A percentile compares a stretch with the other conserved stretches of the same genome.
Evolutionary conservation across 2,329 filamentous ascomycete genomes (phyloP).

Genomic region (Arthrobotrys pseudoclavata): DNA sequence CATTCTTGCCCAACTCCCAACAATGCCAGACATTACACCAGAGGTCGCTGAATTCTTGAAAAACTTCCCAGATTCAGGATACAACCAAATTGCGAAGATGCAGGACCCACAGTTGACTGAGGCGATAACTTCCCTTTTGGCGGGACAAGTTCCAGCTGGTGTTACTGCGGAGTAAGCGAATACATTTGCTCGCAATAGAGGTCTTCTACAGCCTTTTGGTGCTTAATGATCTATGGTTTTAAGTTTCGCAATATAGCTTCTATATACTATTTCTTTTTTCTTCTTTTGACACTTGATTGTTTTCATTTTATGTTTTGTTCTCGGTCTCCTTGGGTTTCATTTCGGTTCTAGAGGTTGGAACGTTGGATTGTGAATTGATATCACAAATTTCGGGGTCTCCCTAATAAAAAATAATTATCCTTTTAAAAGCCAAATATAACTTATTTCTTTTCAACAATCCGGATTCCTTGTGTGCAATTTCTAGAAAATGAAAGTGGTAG

Average conservation of each 20-base stretch:
- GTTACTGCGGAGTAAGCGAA: neutral
- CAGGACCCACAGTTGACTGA: slow-evolving; percentile 5
- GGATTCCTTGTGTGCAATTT: too few relatives aligned
- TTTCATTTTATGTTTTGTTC: neutral
- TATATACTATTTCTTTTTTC: too few relatives aligned
- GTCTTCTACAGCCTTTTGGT: neutral
- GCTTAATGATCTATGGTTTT: neutral
- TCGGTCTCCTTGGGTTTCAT: neutral
- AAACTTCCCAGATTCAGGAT: slow-evolving; percentile 14
- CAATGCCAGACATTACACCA: neutral
- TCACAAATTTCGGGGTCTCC: neutral
- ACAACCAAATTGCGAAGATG: slow-evolving; percentile 10
- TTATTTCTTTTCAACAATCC: too few relatives aligned
- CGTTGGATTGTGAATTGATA: neutral
- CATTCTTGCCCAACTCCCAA: slow-evolving; percentile 2
- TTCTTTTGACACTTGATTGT: neutral
- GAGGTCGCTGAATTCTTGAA: neutral
- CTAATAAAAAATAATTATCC: neutral
- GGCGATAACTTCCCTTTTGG: slow-evolving; percentile 9
- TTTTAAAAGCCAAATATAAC: too few relatives aligned
- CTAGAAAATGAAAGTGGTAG: too few relatives aligned
- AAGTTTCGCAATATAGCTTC: too few relatives aligned
- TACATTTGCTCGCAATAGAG: neutral
- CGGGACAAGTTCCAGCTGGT: slow-evolving; percentile 18
- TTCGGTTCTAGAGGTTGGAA: neutral